Percentiles rank a stretch among this genome's conserved stretches.
These are phyloP conservation scores for Saxophila tyrrhenica DNA, from an alignment of 495 filamentous ascomycete species.

Conservation along the genomic window DNA sequence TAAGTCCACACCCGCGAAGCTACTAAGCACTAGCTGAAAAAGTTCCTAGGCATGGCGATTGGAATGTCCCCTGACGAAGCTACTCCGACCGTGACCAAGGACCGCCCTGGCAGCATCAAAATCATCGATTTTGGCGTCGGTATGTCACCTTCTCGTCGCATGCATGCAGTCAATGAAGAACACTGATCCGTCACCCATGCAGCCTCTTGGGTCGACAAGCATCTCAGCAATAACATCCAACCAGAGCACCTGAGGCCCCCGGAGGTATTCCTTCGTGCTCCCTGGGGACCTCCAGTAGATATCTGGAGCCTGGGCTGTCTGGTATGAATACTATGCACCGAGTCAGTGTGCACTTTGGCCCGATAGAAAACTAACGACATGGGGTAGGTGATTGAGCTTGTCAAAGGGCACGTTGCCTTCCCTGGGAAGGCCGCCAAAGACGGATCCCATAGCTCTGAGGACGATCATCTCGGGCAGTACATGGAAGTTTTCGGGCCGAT, in stretches of 20 bases:
- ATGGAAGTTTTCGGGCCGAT: slow-evolving; percentile 7
- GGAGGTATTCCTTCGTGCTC: slow-evolving; percentile 36
- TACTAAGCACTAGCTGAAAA: no score
- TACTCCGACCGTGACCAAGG: background rate
- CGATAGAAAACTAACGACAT: background rate
- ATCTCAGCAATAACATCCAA: slow-evolving; percentile 34
- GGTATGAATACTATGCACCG: slow-evolving; percentile 20
- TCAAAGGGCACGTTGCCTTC: slow-evolving; percentile 1
- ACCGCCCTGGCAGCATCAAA: background rate
- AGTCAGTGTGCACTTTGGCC: no score
- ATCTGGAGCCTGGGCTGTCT: slow-evolving; percentile 40
- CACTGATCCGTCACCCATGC: background rate
- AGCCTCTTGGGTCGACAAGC: slow-evolving; percentile 28
- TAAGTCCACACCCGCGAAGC: no score
- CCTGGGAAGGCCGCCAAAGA: background rate
- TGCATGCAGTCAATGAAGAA: no score
- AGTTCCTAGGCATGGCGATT: background rate
- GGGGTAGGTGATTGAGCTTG: background rate
- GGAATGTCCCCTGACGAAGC: slow-evolving; percentile 4
- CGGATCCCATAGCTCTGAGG: slow-evolving; percentile 3
- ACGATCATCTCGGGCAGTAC: slow-evolving; percentile 7
- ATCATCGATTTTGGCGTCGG: slow-evolving; percentile 7
- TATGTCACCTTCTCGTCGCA: no score
- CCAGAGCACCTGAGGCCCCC: slow-evolving; percentile 34
- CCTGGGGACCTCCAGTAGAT: slow-evolving; percentile 33